These are phyloP conservation scores for Leccinum truebloodii DNA, from an alignment of 768 basidiomycete species.

Conservation along the genomic window DNA sequence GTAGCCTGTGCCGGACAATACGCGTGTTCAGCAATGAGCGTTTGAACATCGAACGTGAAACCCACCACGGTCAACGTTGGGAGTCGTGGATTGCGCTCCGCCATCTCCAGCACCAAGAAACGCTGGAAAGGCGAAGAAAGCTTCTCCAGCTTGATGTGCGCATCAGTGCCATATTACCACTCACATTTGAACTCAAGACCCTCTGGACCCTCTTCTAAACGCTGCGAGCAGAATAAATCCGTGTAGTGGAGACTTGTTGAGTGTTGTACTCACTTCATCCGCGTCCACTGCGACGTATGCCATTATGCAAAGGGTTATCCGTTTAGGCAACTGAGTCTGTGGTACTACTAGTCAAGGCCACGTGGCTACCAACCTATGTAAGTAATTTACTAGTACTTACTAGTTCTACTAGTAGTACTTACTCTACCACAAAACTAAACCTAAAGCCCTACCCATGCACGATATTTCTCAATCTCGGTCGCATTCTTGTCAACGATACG, in stretches of 20 bases:
- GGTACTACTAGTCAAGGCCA: background rate
- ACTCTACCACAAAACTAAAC: too few relatives aligned
- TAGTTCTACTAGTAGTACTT: too few relatives aligned
- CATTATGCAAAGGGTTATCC: slow-evolving; percentile 38
- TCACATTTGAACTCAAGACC: slow-evolving; percentile 74
- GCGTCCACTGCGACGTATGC: slow-evolving; percentile 72
- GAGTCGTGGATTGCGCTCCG: slow-evolving; percentile 25
- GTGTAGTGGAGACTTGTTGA: background rate
- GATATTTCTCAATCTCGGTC: slow-evolving; percentile 57
- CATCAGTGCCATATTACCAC: slow-evolving; percentile 11
- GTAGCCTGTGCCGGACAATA: slow-evolving; percentile 50
- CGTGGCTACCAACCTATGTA: background rate
- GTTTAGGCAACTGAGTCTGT: background rate
- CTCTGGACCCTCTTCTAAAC: slow-evolving; percentile 65
- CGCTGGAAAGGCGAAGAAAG: slow-evolving; percentile 37
- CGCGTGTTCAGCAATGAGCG: background rate
- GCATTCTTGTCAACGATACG: slow-evolving; percentile 56
- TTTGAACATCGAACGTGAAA: slow-evolving; percentile 4
- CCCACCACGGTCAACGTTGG: slow-evolving; percentile 54
- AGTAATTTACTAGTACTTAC: too few relatives aligned
- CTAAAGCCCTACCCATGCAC: slow-evolving; percentile 49
- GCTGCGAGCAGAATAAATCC: slow-evolving; percentile 33
- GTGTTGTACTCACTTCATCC: slow-evolving; percentile 56
- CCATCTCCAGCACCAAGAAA: slow-evolving; percentile 47
- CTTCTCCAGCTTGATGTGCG: background rate